Evolutionary conservation across 2,329 filamentous ascomycete genomes (phyloP).

Genomic region (Coniella vitis): DNA sequence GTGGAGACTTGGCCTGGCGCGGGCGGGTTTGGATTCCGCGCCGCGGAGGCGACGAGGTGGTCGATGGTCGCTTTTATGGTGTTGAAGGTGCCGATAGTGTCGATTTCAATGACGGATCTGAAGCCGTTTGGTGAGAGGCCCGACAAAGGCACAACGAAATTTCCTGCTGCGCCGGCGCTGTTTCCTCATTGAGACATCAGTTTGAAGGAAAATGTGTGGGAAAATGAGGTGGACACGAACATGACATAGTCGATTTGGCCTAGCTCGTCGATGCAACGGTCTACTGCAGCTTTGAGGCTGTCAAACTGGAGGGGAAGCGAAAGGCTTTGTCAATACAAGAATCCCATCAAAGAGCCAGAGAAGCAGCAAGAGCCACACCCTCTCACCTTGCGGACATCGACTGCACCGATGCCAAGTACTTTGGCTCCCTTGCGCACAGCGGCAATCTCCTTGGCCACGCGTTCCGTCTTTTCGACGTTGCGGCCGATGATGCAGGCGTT

Average conservation of each 20-base stretch:
- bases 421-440: constrained; percentile 70
- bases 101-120: constrained; percentile 93
- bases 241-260: constrained; percentile 90
- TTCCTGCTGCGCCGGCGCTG: constrained; percentile 89
- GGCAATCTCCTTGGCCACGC: constrained; percentile 73
- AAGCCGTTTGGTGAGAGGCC: constrained; percentile 83
- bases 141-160: constrained; percentile 83
- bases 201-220: background rate
- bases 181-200: constrained; percentile 1
- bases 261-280: constrained; percentile 72
- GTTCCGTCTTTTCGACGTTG: constrained; percentile 80
- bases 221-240: constrained; percentile 40
- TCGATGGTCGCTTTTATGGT: constrained; percentile 88
- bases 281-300: constrained; percentile 64
- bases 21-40: constrained; percentile 50
- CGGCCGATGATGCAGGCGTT: constrained; percentile 92
- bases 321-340: constrained; percentile 1
- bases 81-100: constrained; percentile 89
- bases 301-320: constrained; percentile 39
- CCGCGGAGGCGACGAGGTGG: constrained; percentile 69
- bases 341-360: too few relatives aligned
- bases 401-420: constrained; percentile 78
- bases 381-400: constrained; percentile 66
- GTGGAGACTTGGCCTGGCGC: constrained; percentile 51
- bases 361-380: too few relatives aligned